Conservation (phyloP, 1,139 yeast species). For the Ashbya aceris region DNA sequence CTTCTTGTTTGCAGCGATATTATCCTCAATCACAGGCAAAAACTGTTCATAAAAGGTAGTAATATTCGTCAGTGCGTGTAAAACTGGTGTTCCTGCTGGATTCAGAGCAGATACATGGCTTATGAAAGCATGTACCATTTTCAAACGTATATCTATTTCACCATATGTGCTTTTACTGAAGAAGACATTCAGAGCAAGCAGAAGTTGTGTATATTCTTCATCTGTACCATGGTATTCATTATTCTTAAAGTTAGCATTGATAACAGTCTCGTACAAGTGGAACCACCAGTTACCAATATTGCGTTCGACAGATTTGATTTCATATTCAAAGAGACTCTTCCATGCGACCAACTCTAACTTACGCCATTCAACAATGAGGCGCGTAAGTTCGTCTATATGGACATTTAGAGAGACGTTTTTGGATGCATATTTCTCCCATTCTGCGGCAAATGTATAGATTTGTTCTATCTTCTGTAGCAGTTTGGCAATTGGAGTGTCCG, state of each 20-base stretch:
- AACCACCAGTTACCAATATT: conserved; percentile 84
- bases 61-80: conserved; percentile 50
- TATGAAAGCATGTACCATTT: conserved; percentile 53
- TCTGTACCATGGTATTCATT: conserved; percentile 29
- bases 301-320: conserved; percentile 44
- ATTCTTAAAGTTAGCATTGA: conserved; percentile 28
- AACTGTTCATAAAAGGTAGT: conserved; percentile 63
- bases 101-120: conserved; percentile 36
- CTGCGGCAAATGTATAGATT: conserved; percentile 67
- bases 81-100: conserved; percentile 14
- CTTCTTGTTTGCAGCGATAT: conserved; percentile 40
- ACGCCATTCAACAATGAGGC: conserved; percentile 82
- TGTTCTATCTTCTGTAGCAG: conserved; percentile 79
- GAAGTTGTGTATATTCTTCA: conserved; percentile 31
- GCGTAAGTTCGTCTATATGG: conserved; percentile 50
- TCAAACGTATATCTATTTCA: conserved; percentile 52
- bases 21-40: conserved; percentile 37
- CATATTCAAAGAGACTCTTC: conserved; percentile 65
- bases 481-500: conserved; percentile 65
- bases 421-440: conserved; percentile 93
- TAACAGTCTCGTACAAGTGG: conserved; percentile 67
- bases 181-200: conserved; percentile 69
- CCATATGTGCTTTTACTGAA: conserved; percentile 71
- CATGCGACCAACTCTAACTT: conserved; percentile 77
- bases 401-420: conserved; percentile 56